A percentile compares a stretch with the other conserved stretches of the same genome.
These are phyloP conservation scores for Emmonsia crescens DNA, from an alignment of 2,329 filamentous ascomycete species.

Conservation along the genomic window DNA sequence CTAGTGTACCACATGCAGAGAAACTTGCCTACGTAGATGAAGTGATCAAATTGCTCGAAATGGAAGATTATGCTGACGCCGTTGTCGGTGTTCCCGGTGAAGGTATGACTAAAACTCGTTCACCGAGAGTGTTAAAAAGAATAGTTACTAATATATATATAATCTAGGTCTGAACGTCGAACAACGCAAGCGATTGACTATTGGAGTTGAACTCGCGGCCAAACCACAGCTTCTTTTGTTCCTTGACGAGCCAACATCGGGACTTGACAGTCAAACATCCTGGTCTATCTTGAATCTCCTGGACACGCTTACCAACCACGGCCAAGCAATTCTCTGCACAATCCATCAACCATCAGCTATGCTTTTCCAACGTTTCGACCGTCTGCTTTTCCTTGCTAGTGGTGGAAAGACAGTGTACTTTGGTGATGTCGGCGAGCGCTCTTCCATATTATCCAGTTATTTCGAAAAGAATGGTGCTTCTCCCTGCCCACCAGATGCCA, in stretches of 20 bases:
- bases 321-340: constrained; percentile 93
- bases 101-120: constrained; percentile 36
- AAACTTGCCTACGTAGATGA: constrained; percentile 83
- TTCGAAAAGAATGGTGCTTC: constrained; percentile 56
- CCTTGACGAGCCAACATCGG: constrained; percentile 88
- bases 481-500: constrained; percentile 49
- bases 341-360: constrained; percentile 94
- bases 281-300: constrained; percentile 85
- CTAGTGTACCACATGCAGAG: constrained; percentile 56
- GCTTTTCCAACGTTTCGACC: constrained; percentile 77
- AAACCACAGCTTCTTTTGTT: constrained; percentile 84
- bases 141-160: background rate
- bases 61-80: constrained; percentile 82
- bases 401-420: constrained; percentile 61
- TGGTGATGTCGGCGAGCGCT: constrained; percentile 53
- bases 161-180: constrained; percentile 45
- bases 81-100: constrained; percentile 84
- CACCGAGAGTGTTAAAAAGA: background rate
- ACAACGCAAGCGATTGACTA: constrained; percentile 70
- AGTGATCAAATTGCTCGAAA: constrained; percentile 81
- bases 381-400: constrained; percentile 51
- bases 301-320: constrained; percentile 76
- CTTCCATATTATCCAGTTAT: constrained; percentile 47
- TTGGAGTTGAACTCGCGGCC: constrained; percentile 86
- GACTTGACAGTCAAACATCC: constrained; percentile 83